Base-by-base conservation (phyloP, 495 filamentous ascomycete genomes). In the Lindgomyces ingoldianus region DNA sequence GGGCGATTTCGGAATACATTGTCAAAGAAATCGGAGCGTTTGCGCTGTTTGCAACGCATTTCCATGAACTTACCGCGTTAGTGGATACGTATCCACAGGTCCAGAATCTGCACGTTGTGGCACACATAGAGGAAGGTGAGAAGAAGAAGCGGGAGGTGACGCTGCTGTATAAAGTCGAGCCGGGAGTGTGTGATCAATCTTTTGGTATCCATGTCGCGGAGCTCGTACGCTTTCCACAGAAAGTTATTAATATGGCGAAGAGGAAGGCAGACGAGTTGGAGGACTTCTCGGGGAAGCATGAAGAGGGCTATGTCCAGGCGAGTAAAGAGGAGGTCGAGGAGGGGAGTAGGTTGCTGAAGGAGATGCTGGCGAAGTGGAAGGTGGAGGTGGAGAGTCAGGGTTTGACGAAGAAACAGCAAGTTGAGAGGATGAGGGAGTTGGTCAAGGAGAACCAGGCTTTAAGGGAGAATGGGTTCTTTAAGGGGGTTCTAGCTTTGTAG, bases 121-220 rank as follows among this genome's bases (percentile, higher is more conserved):
- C 94, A 1, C 94, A 97, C 74, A 96, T 98, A 72, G 86, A 86
- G 39, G 88, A 89, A 58, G 62, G 30, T 22, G 47, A 47, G 19
- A 74, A 76, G 21, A 70, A 78, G 67, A 74, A 77, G 53, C 76
- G 91, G 25, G 91, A 98, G 77, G 94, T 98, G 42, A 98, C 94
- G 0, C 83, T 98, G 2, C 85, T 98, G 0, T 98, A 98, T 79
- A 96, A 95, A 74, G 92, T 98, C 45, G 90, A 93, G 67, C 90
- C 91, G 3, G 95, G 94, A 39, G 87, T 98, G 68, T 96, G 91
- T 78, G 94, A 99, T 73, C 94, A 98, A 75, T 91, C 87, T 39
- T 98, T 98, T 76, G 94, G 94, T 68, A 98, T 98, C 73, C 94
- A 98, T 74, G 94, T 99, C 12, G 94, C 94, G 10, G 94, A 99